These are phyloP conservation scores for Pleurotus citrinopileatus DNA, from an alignment of 768 basidiomycete species.

Conservation along the genomic window DNA sequence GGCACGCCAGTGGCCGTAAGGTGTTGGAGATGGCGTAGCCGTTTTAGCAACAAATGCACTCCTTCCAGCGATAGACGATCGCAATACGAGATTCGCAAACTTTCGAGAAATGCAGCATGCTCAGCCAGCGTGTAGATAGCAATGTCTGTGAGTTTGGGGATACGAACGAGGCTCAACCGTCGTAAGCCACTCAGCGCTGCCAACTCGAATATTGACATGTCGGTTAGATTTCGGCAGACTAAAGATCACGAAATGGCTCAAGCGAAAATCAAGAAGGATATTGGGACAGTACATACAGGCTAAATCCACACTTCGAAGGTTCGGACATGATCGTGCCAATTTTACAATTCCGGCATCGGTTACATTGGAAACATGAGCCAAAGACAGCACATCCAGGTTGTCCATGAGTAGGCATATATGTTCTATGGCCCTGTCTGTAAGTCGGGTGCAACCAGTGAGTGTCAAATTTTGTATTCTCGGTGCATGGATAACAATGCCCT, in stretches of 20 bases:
- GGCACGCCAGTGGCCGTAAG: constrained; percentile 80
- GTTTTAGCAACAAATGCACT: constrained; percentile 64
- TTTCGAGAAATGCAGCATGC: constrained; percentile 65
- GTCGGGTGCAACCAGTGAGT: constrained; percentile 69
- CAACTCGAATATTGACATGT: constrained; percentile 81
- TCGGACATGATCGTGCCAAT: constrained; percentile 66
- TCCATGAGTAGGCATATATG: constrained; percentile 70
- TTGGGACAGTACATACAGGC: constrained; percentile 59
- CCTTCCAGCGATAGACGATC: constrained; percentile 75
- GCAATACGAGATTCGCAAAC: constrained; percentile 87
- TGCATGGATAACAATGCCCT: constrained; percentile 72
- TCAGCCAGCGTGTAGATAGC: constrained; percentile 78
- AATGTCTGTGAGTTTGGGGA: constrained; percentile 82
- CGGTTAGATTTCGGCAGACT: constrained; percentile 85
- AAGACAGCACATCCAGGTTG: constrained; percentile 73
- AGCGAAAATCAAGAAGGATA: constrained; percentile 11
- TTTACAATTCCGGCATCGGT: constrained; percentile 74
- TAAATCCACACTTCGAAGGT: constrained; percentile 80
- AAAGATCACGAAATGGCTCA: constrained; percentile 14
- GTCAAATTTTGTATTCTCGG: constrained; percentile 74
- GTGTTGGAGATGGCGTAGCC: constrained; percentile 60
- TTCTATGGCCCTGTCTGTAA: constrained; percentile 72
- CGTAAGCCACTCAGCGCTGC: constrained; percentile 66
- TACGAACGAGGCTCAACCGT: constrained; percentile 76
- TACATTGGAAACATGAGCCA: constrained; percentile 77